These are phyloP conservation scores for Platanus orientalis DNA, from an alignment of 164 flowering plant species.

Conservation along the genomic window DNA sequence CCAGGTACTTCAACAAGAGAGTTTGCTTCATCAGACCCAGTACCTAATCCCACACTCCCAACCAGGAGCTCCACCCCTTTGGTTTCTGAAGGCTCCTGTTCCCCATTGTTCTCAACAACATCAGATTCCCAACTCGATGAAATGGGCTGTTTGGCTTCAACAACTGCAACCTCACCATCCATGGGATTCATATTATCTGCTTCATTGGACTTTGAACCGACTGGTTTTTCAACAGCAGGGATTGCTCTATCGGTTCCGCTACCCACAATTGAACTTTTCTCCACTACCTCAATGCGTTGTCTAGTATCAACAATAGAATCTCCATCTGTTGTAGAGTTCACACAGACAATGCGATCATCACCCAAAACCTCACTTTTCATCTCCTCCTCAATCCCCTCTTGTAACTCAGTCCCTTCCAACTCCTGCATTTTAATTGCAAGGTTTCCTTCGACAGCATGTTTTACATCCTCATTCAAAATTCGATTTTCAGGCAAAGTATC, in stretches of 20 bases:
- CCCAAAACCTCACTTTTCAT: constrained; percentile 14
- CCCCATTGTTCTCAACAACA: constrained; percentile 30
- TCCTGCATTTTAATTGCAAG: constrained; percentile 9
- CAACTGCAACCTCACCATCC: constrained; percentile 26
- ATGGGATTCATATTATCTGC: constrained; percentile 7
- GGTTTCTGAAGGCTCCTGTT: constrained; percentile 15
- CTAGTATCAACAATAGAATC: constrained; percentile 5
- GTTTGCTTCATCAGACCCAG: constrained; percentile 18
- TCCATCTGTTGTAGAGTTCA: neutral
- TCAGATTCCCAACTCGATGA: constrained; percentile 10
- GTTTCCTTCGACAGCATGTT: neutral
- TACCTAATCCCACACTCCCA: constrained; percentile 19
- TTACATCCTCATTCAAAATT: constrained; percentile 5
- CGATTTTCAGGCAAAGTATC: constrained; percentile 9
- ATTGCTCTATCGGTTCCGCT: constrained; percentile 11
- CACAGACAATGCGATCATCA: neutral
- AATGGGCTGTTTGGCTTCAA: constrained; percentile 15
- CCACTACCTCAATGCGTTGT: constrained; percentile 1
- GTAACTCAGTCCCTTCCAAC: constrained; percentile 8
- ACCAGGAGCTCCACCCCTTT: constrained; percentile 15
- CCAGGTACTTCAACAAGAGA: constrained; percentile 14
- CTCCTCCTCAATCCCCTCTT: constrained; percentile 12
- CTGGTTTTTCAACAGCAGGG: constrained; percentile 13
- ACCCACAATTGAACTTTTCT: constrained; percentile 8
- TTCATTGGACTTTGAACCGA: constrained; percentile 11